phyloP scores from a whole-genome alignment of 2,329 filamentous ascomycete genomes.

The Aspergillus sp. region DNA sequence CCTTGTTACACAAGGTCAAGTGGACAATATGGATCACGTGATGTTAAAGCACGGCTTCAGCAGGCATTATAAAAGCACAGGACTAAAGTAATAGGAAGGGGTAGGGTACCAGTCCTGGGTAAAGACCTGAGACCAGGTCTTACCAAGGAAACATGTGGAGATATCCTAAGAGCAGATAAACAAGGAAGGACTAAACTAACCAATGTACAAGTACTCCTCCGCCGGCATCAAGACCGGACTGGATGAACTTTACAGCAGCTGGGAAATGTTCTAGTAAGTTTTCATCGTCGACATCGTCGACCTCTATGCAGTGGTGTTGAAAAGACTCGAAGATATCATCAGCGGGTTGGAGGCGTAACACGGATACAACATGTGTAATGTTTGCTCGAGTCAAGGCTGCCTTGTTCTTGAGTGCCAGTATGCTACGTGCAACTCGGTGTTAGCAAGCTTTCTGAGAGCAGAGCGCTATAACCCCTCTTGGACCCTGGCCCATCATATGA shows the following conservation, averaged over 20 bases:
- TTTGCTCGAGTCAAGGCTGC: conserved; percentile 68
- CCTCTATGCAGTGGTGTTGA: conserved; percentile 74
- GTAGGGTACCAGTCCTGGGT: background rate
- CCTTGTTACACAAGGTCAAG: conserved; percentile 32
- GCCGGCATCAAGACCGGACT: conserved; percentile 66
- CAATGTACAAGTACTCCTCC: conserved; percentile 68
- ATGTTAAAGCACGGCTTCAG: background rate
- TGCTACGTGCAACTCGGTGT: conserved; percentile 53
- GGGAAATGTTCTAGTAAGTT: conserved; percentile 82
- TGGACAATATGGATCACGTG: background rate
- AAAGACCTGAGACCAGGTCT: background rate
- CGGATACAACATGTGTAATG: conserved; percentile 90
- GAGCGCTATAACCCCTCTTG: background rate
- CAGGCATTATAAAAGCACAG: background rate
- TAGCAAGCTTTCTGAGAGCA: conserved; percentile 1
- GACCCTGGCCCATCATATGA: background rate
- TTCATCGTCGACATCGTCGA: conserved; percentile 88
- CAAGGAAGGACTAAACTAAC: conserved; percentile 50
- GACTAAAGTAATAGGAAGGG: background rate
- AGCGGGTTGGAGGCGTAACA: conserved; percentile 64
- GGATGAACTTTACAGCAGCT: conserved; percentile 77
- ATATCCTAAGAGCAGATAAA: background rate
- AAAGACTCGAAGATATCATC: conserved; percentile 62
- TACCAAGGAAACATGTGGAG: background rate
- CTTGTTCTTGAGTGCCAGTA: conserved; percentile 75